These are phyloP conservation scores for Scutellaria baicalensis DNA, from an alignment of 257 asterid genomes.

Conservation along the genomic window DNA sequence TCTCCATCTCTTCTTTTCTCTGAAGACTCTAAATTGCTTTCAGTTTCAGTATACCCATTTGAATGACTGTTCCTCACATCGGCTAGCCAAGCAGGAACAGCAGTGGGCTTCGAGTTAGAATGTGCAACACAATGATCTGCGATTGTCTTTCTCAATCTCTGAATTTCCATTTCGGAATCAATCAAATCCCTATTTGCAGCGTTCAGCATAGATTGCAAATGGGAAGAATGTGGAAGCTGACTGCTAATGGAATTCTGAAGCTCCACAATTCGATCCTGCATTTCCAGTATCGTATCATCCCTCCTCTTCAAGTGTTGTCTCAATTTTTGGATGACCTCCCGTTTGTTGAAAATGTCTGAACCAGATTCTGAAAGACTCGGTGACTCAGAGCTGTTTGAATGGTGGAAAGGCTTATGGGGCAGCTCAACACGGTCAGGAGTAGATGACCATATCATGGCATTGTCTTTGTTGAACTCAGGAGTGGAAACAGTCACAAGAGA, in stretches of 20 bases:
- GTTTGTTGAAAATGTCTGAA: constrained; percentile 76
- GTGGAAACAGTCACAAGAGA: constrained; percentile 40
- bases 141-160: constrained; percentile 74
- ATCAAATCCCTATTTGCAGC: constrained; percentile 71
- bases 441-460: constrained; percentile 64
- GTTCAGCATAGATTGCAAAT: constrained; percentile 66
- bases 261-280: constrained; percentile 87
- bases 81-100: not conserved
- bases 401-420: constrained; percentile 76
- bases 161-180: constrained; percentile 79
- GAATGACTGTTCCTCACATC: constrained; percentile 38
- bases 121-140: constrained; percentile 73
- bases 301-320: constrained; percentile 88
- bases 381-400: constrained; percentile 88
- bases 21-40: constrained; percentile 21
- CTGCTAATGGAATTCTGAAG: constrained; percentile 47
- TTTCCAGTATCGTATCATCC: constrained; percentile 84
- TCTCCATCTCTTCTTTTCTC: constrained; percentile 42
- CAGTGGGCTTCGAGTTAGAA: constrained; percentile 6
- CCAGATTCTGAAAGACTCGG: constrained; percentile 90
- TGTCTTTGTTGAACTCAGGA: constrained; percentile 61
- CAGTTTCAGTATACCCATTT: constrained; percentile 43
- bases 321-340: constrained; percentile 87
- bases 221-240: constrained; percentile 67
- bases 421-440: constrained; percentile 82